These are phyloP conservation scores for Neurospora tetrasperma DNA, from an alignment of 495 filamentous ascomycete species.

Conservation along the genomic window DNA sequence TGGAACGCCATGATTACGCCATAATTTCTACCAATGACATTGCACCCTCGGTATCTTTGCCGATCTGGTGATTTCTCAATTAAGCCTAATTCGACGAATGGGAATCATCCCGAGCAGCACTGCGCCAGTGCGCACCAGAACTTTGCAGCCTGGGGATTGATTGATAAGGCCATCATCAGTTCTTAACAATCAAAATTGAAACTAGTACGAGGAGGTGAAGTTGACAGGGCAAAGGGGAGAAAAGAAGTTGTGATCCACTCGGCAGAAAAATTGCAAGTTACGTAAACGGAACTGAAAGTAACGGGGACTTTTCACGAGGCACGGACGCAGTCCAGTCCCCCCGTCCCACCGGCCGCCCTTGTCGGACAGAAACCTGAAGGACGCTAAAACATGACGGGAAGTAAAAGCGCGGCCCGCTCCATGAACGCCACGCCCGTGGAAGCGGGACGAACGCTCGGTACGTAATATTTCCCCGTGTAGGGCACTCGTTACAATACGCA, in stretches of 20 bases:
- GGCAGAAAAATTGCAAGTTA: not conserved
- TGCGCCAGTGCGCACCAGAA: not conserved
- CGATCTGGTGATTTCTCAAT: not conserved
- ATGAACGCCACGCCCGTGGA: not conserved
- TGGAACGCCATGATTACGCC: not conserved
- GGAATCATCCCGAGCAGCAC: not conserved
- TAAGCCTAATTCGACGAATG: not conserved
- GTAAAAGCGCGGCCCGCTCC: not conserved
- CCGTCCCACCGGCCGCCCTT: not conserved
- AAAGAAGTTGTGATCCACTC: not conserved
- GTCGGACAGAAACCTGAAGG: not conserved
- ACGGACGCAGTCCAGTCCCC: not conserved
- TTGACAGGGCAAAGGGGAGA: not conserved
- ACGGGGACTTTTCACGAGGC: not conserved
- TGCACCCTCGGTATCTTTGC: not conserved
- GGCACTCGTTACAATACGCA: not conserved
- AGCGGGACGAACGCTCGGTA: not conserved
- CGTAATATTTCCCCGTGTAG: not conserved
- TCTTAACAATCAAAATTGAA: not conserved
- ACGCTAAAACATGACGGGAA: not conserved
- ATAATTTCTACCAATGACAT: not conserved
- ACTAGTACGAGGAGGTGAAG: not conserved
- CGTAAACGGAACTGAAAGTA: not conserved
- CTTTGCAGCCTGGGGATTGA: not conserved
- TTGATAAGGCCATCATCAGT: not conserved